Conservation (phyloP, 2,329 filamentous ascomycete species). For the Metarhizium brunneum region DNA sequence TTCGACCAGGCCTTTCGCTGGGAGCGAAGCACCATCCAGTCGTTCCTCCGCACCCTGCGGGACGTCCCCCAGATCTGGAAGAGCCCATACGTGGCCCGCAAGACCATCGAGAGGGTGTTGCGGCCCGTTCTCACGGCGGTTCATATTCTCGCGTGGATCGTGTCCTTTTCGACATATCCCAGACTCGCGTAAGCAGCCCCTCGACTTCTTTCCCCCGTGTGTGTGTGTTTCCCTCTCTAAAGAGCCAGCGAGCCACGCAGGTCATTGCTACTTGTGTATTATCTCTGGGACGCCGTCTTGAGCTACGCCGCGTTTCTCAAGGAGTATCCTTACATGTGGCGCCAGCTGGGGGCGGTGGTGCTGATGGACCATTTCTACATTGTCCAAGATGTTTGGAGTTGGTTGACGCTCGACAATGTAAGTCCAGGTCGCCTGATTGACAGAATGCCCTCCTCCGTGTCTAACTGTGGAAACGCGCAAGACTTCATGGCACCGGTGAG, state of each 20-base stretch:
- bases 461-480: not conserved
- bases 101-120: not conserved
- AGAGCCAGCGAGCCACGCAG: not conserved
- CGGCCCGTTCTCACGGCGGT: not conserved
- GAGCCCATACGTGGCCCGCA: not conserved
- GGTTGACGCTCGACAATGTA: not conserved
- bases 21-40: not conserved
- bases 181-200: not conserved
- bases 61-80: not conserved
- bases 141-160: not conserved
- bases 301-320: not conserved
- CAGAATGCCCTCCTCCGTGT: not conserved
- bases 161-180: not conserved
- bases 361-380: not conserved
- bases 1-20: not conserved
- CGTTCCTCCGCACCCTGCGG: not conserved
- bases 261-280: not conserved
- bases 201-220: not conserved
- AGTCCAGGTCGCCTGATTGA: not conserved
- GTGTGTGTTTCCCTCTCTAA: not conserved
- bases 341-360: not conserved
- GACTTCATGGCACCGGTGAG: not conserved
- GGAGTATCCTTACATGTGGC: not conserved
- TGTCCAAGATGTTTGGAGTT: not conserved
- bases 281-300: not conserved